Conservation (phyloP, 2,329 filamentous ascomycete species). For the Calycina herbarum region DNA sequence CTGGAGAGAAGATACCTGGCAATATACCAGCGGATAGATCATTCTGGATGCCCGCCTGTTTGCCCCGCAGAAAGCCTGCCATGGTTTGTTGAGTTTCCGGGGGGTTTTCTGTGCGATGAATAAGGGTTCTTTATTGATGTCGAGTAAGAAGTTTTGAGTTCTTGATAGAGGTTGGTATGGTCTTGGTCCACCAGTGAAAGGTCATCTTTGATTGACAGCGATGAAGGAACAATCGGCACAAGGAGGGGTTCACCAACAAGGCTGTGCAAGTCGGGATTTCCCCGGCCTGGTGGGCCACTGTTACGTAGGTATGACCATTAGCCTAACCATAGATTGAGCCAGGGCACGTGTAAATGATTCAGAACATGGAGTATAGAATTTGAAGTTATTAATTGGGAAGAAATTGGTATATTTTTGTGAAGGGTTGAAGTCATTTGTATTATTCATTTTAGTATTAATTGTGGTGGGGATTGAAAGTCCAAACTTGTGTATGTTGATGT, state of each 20-base stretch:
- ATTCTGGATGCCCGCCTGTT: conserved; percentile 89
- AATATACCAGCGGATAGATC: conserved; percentile 83
- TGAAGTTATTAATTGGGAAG: no score
- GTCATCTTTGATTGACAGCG: conserved; percentile 4
- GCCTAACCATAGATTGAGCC: no score
- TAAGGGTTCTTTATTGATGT: neutral
- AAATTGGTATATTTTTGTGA: no score
- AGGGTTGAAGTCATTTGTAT: no score
- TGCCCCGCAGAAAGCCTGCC: conserved; percentile 85
- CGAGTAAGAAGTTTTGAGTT: neutral
- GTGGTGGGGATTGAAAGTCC: neutral
- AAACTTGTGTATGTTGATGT: no score
- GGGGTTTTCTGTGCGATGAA: neutral
- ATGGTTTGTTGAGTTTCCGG: conserved; percentile 47
- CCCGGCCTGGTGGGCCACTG: no score
- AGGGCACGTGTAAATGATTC: no score
- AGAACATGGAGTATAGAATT: no score
- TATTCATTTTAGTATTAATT: no score
- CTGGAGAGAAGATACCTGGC: conserved; percentile 75
- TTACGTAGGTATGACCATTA: no score
- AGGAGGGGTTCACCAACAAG: neutral
- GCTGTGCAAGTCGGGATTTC: no score
- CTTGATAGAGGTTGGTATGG: neutral
- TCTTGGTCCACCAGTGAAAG: neutral
- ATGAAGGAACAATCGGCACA: conserved; percentile 1